Evolutionary conservation across 345 rosid species (phyloP).

Genomic region (Acer campestre): DNA sequence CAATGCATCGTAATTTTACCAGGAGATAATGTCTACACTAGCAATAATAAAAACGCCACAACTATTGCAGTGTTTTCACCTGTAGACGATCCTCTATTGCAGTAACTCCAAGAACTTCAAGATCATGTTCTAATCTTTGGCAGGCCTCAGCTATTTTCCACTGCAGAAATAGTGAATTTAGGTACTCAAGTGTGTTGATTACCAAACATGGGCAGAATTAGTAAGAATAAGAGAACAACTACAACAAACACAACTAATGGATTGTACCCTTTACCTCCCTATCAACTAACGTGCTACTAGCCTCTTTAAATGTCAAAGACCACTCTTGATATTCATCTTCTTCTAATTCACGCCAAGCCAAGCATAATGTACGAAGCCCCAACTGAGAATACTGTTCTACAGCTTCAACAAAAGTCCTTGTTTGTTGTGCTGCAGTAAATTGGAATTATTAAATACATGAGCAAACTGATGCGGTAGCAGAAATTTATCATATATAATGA

Average conservation of each 20-base stretch:
- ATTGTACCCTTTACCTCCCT: slow-evolving; percentile 77
- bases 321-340: slow-evolving; percentile 85
- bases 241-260: slow-evolving; percentile 4
- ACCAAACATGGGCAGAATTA: slow-evolving; percentile 9
- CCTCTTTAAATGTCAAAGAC: slow-evolving; percentile 89
- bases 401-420: slow-evolving; percentile 77
- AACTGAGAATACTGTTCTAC: slow-evolving; percentile 89
- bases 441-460: slow-evolving; percentile 16
- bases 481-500: background rate
- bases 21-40: background rate
- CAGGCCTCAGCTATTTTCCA: slow-evolving; percentile 98
- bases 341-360: slow-evolving; percentile 93
- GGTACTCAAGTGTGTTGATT: slow-evolving; percentile 26
- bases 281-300: slow-evolving; percentile 88
- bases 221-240: background rate
- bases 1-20: slow-evolving; percentile 13
- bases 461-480: slow-evolving; percentile 5
- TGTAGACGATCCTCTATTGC: slow-evolving; percentile 97
- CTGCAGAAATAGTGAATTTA: slow-evolving; percentile 47
- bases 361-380: slow-evolving; percentile 92
- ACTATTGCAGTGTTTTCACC: slow-evolving; percentile 42
- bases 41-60: slow-evolving; percentile 14
- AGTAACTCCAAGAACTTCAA: slow-evolving; percentile 90
- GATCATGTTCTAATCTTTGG: slow-evolving; percentile 81
- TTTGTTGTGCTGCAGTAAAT: slow-evolving; percentile 76